Conservation (phyloP, 2,329 filamentous ascomycete species). For the Sclerotinia sclerotiorum region DNA sequence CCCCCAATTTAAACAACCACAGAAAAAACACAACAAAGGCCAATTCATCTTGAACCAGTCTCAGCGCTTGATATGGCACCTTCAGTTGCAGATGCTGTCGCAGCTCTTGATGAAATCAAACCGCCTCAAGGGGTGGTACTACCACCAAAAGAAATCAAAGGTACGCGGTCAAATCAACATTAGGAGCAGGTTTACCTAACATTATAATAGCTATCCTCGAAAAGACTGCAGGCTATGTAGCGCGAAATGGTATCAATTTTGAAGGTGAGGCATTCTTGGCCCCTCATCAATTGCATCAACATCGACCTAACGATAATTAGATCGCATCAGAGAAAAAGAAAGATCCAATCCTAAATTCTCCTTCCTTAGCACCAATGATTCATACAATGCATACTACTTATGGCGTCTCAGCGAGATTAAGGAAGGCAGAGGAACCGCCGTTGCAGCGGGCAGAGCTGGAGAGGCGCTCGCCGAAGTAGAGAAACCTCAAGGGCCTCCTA, state of each 20-base stretch:
- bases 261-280: slow-evolving; percentile 47
- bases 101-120: slow-evolving; percentile 66
- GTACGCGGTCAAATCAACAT: slow-evolving; percentile 37
- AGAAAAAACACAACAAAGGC: neutral
- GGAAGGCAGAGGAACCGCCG: slow-evolving; percentile 75
- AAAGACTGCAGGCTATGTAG: slow-evolving; percentile 92
- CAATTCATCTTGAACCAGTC: neutral
- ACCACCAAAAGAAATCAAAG: slow-evolving; percentile 79
- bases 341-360: slow-evolving; percentile 84
- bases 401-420: slow-evolving; percentile 89
- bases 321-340: slow-evolving; percentile 83
- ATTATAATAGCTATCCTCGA: slow-evolving; percentile 64
- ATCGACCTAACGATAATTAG: slow-evolving; percentile 44
- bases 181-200: slow-evolving; percentile 41
- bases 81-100: slow-evolving; percentile 47
- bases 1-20: slow-evolving; percentile 6
- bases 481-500: slow-evolving; percentile 78
- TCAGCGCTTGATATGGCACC: slow-evolving; percentile 36
- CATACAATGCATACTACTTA: slow-evolving; percentile 84
- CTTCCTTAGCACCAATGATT: slow-evolving; percentile 76
- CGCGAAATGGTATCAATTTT: slow-evolving; percentile 61
- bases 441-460: slow-evolving; percentile 72
- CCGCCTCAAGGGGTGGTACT: slow-evolving; percentile 81
- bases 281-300: neutral
- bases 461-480: slow-evolving; percentile 58